Percentiles rank a stretch among this genome's conserved stretches.
These are phyloP conservation scores for Chaetomium globosum DNA, from an alignment of 2,329 filamentous ascomycete species.

Conservation along the genomic window DNA sequence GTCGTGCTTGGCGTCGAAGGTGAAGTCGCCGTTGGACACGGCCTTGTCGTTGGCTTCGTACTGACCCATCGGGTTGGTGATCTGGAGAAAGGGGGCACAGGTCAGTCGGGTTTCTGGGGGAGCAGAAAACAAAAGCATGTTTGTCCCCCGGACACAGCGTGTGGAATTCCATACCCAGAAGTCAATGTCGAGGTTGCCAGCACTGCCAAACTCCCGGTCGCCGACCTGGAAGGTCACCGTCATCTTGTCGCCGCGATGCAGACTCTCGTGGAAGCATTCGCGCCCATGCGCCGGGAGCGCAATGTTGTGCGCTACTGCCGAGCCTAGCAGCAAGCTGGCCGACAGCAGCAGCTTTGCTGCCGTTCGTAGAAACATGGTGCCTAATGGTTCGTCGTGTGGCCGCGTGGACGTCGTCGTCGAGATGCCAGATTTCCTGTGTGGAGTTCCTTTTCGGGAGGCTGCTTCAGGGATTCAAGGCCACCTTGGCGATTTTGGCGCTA, in stretches of 20 bases:
- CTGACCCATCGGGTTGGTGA: slow-evolving; percentile 74
- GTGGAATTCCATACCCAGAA: slow-evolving; percentile 75
- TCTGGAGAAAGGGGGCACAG: slow-evolving; percentile 48
- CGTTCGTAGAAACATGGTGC: slow-evolving; percentile 49
- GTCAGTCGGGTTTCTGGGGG: neutral
- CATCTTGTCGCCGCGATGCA: slow-evolving; percentile 96
- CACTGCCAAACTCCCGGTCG: slow-evolving; percentile 91
- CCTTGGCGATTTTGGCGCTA: slow-evolving; percentile 35
- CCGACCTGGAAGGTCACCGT: slow-evolving; percentile 98
- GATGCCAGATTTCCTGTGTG: slow-evolving; percentile 23
- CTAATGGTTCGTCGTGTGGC: slow-evolving; percentile 23
- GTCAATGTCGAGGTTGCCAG: slow-evolving; percentile 93
- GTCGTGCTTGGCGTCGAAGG: slow-evolving; percentile 81
- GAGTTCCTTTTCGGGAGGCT: slow-evolving; percentile 22
- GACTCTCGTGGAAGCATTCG: slow-evolving; percentile 95
- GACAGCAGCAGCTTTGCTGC: slow-evolving; percentile 47
- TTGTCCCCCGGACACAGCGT: neutral
- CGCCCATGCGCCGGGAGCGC: slow-evolving; percentile 88
- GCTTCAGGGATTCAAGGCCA: slow-evolving; percentile 33
- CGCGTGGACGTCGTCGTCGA: slow-evolving; percentile 22
- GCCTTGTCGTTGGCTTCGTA: slow-evolving; percentile 80
- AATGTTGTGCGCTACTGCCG: slow-evolving; percentile 86
- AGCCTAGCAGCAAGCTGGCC: slow-evolving; percentile 60
- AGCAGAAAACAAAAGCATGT: neutral
- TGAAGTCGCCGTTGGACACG: slow-evolving; percentile 88